Evolutionary conservation across 306 rosid genomes (phyloP).

Genomic region (Erythrophleum fordii): DNA sequence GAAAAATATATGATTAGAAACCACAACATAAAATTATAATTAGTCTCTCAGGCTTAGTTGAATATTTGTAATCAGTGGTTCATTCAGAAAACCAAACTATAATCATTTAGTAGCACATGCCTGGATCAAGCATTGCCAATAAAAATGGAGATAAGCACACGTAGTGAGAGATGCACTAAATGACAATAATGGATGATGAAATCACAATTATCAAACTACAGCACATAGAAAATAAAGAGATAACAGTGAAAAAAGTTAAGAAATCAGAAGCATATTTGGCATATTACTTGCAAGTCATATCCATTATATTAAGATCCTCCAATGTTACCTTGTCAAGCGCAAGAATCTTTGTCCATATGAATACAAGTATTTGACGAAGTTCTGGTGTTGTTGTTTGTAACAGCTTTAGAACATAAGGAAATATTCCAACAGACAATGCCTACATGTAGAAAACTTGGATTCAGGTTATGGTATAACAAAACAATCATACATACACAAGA

Average conservation of each 20-base stretch:
- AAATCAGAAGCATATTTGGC: not conserved
- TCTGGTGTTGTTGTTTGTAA: slow-evolving; percentile 97
- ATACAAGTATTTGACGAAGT: slow-evolving; percentile 93
- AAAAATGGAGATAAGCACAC: not conserved
- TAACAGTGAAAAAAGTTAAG: not conserved
- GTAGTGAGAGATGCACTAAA: not conserved
- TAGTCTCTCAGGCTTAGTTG: not conserved
- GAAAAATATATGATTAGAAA: too few relatives aligned
- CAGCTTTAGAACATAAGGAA: slow-evolving; percentile 95
- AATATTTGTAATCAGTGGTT: too few relatives aligned
- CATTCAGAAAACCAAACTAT: too few relatives aligned
- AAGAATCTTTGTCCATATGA: slow-evolving; percentile 98
- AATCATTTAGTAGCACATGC: not conserved
- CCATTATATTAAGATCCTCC: slow-evolving; percentile 13
- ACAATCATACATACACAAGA: slow-evolving; percentile 13
- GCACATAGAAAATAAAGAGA: not conserved
- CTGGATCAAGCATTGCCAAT: not conserved
- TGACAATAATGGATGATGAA: not conserved
- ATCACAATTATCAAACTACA: not conserved
- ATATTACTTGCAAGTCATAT: not conserved
- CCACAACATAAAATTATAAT: too few relatives aligned
- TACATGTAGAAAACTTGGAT: slow-evolving; percentile 40
- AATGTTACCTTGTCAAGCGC: slow-evolving; percentile 92
- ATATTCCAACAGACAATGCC: slow-evolving; percentile 99
- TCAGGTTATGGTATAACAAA: slow-evolving; percentile 25